Percentiles rank a stretch among this genome's conserved stretches.
Evolutionary conservation across 306 rosid genomes (phyloP).

Genomic region (Castanopsis chinensis): DNA sequence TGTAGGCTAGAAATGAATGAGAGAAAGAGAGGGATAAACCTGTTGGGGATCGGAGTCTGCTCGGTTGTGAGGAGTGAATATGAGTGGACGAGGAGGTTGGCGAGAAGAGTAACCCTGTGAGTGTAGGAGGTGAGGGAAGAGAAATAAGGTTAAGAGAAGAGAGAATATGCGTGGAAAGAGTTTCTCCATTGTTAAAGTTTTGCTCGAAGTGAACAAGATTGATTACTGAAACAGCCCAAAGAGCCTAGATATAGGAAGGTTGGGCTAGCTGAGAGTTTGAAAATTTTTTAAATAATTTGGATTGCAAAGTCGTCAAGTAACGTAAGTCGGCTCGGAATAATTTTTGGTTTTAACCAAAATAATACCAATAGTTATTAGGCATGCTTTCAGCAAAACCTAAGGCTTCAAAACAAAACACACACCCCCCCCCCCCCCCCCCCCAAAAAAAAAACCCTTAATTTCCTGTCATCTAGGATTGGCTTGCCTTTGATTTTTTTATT

Average conservation of each 20-base stretch:
- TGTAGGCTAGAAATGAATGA: background rate
- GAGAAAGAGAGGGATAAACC: conserved; percentile 12
- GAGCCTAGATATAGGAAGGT: background rate
- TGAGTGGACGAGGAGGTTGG: conserved; percentile 29
- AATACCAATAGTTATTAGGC: too few species aligned
- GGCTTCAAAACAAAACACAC: too few species aligned
- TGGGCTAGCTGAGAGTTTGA: background rate
- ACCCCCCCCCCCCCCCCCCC: too few species aligned
- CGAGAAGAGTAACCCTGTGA: conserved; percentile 31
- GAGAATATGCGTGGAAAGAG: background rate
- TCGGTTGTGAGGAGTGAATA: conserved; percentile 32
- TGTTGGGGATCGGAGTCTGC: conserved; percentile 46
- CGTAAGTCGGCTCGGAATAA: too few species aligned
- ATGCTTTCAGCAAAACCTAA: too few species aligned
- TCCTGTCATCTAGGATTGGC: too few species aligned
- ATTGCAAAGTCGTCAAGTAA: too few species aligned
- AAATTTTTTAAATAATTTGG: too few species aligned
- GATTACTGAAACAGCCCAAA: background rate
- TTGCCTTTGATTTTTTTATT: too few species aligned
- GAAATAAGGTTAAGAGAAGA: conserved; percentile 27
- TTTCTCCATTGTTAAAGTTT: background rate
- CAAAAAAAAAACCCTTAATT: too few species aligned
- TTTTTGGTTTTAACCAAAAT: too few species aligned
- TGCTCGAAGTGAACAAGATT: background rate
- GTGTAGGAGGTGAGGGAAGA: conserved; percentile 29